phyloP scores from a whole-genome alignment of 2,329 filamentous ascomycete genomes.

The Arthrinium puccinioides region DNA sequence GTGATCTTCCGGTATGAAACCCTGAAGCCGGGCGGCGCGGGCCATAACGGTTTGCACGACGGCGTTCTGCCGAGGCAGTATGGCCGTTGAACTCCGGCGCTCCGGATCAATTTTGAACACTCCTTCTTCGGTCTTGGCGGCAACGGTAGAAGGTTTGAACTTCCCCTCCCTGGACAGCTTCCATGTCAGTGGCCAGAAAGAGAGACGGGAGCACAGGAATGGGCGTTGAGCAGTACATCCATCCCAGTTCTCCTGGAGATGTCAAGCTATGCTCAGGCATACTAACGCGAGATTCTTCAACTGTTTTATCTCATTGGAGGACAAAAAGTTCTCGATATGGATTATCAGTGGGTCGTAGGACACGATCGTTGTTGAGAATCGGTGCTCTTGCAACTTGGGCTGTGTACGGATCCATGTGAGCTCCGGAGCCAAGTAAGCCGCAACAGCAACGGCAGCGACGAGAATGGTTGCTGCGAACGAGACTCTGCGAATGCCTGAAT shows the following conservation, averaged over 20 bases:
- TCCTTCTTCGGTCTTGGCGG: neutral
- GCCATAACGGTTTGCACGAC: neutral
- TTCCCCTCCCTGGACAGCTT: too few species aligned
- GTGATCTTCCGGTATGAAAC: neutral
- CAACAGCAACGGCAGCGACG: too few species aligned
- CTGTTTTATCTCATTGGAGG: neutral
- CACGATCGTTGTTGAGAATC: too few species aligned
- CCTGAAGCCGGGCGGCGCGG: neutral
- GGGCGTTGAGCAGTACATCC: neutral
- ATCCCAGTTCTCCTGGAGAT: too few species aligned
- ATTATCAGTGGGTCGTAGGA: neutral
- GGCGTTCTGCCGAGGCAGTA: neutral
- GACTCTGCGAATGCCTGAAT: too few species aligned
- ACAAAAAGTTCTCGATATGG: neutral
- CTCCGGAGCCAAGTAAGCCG: too few species aligned
- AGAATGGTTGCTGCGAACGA: too few species aligned
- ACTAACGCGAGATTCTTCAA: neutral
- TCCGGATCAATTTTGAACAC: neutral
- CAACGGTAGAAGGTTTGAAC: neutral
- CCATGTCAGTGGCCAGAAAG: neutral
- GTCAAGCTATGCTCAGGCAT: too few species aligned
- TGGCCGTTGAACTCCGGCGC: neutral
- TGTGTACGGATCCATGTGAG: too few species aligned
- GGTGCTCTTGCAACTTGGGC: too few species aligned
- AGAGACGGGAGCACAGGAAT: neutral